Evolutionary conservation across 164 flowering plant genomes (phyloP), one percentile per base, ranked within the genome.

Genomic region (Buxus sempervirens): DNA sequence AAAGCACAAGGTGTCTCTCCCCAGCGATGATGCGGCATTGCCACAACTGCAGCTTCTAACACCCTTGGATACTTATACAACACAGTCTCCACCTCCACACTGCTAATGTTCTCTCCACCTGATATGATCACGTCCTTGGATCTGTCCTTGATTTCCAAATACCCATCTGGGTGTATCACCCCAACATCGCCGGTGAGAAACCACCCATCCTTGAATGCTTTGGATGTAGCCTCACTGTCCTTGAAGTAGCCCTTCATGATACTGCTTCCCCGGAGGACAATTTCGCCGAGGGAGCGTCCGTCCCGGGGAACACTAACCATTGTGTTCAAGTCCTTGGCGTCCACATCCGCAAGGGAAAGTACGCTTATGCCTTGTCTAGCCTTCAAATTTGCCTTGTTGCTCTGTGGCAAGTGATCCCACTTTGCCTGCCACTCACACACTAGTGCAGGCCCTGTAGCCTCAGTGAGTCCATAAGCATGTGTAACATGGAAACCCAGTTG

Each of bases 1-100:
- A 91, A 94, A 0, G 97, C 97, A 60, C 97, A 94, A 2, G 98
- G 96, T 26, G 86, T 87, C 72, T 91, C 98, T 0, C 96, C 97
- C 89, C 93, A 94, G n/a, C 58, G 75, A 0, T 79, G 83, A 64
- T 89, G 89, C 0, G 97, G 95, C 96, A 90, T 90, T 18, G 93
- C 95, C 66, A 94, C 98, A 18, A 91, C 98, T 0, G 95, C 91
- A 1, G 86, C 96, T 68, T 94, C 97, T 42, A 79, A 26, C 22
- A 91, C 88, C 18, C 53, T 66, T 0, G 93, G 90, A 36, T 91
- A 88, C 63, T 69, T 28, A 75, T 81, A 86, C 1, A 94, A 68
- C 0, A 79, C 79, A 0, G 58, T 10, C 72, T 94, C 98, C 38
- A 94, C 77, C 65, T 91, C 97, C 0, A 94, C 85, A 68, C 93